These are phyloP conservation scores for Thinopyrum elongatum DNA, from an alignment of 176 grass and related monocot genomes.

Conservation along the genomic window DNA sequence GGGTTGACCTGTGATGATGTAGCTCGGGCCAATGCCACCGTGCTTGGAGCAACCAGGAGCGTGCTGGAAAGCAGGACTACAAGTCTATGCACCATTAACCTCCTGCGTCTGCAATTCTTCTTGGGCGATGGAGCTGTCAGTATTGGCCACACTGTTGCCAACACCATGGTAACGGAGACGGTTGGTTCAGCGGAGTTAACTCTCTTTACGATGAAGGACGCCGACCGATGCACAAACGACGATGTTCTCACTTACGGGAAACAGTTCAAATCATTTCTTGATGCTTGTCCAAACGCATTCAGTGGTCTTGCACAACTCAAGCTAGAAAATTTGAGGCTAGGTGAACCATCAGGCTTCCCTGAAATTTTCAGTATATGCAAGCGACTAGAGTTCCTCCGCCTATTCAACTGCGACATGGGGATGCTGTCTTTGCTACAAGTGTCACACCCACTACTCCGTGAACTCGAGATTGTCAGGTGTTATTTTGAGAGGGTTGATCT, in stretches of 20 bases:
- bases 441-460: not conserved
- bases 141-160: not conserved
- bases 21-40: not conserved
- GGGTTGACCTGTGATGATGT: not conserved
- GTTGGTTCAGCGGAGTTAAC: not conserved
- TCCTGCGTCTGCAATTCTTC: not conserved
- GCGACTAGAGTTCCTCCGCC: not conserved
- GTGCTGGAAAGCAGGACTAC: not conserved
- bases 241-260: not conserved
- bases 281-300: not conserved
- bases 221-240: rapidly evolving
- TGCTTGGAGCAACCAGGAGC: not conserved
- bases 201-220: not conserved
- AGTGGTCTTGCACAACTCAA: not conserved
- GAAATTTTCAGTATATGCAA: not conserved
- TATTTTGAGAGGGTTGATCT: slow-evolving; percentile 1
- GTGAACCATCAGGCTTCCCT: not conserved
- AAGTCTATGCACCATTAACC: not conserved
- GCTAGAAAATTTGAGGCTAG: not conserved
- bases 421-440: not conserved
- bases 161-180: not conserved
- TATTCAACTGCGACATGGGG: not conserved
- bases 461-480: not conserved
- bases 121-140: not conserved
- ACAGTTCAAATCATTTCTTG: not conserved